Base-by-base conservation (phyloP, 2,329 filamentous ascomycete species). In the Pseudogymnoascus sp. region DNA sequence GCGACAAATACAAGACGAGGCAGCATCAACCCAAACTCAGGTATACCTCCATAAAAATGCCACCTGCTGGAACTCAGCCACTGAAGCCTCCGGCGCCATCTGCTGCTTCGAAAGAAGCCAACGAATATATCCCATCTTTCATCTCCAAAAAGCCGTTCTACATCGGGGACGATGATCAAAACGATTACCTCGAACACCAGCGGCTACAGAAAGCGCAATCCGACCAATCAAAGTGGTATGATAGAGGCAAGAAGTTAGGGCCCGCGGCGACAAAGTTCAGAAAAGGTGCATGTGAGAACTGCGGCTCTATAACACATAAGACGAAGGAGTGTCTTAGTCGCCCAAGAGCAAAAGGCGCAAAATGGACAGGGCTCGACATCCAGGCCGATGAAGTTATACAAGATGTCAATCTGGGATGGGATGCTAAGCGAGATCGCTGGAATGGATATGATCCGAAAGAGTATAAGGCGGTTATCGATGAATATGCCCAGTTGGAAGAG, bases 121-220 rank as follows among this genome's bases (percentile, higher is more conserved):
- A 99, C 81, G 87, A 97, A 74, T 99, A 99, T 80, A 99, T 99
- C 70, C 94, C 94, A 5, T 86, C 90, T 60, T 99, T 97, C 81
- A 99, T 99, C 77, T 92, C 91, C 69, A 97, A 96, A 75, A 92
- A 95, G 68, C 94, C 94, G 4, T 99, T 99, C 77, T 99, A 97
- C 75, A 86, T 95, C 60, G 85, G 83, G 69, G 86, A 89, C 68
- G 90, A 91, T 71, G 84, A 87, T 63, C 82, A 88, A 64, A 82
- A 83, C 72, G 92, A 97, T 71, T 99, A 97, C 73, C 89, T 99
- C 66, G 91, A 96, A 75, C 94, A 99, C 84, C 94, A 99, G 71
- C 80, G 93, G 25, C 86, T 91, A 62, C 86, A 88, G 67, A 84
- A 87, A 53, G 82, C 87, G 61, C 82, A 83, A 68, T 74, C 77